Conservation (phyloP, 495 filamentous ascomycete genomes). For the Oidiodendron maius region DNA sequence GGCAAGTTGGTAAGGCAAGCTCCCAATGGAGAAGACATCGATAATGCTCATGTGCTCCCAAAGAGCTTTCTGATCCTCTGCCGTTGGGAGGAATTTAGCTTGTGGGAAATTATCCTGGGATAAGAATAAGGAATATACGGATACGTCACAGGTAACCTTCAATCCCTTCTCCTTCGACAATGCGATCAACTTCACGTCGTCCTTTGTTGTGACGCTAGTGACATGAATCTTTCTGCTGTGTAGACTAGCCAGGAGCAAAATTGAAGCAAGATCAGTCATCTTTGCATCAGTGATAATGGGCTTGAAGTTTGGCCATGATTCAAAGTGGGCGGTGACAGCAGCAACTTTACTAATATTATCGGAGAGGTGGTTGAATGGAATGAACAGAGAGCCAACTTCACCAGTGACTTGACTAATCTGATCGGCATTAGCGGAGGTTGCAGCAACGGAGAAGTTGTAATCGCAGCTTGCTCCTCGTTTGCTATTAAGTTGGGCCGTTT, state of each 20-base stretch:
- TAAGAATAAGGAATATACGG: conserved; percentile 75
- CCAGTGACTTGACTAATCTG: conserved; percentile 66
- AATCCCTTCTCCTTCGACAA: conserved; percentile 78
- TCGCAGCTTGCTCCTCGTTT: conserved; percentile 65
- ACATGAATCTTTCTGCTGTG: conserved; percentile 82
- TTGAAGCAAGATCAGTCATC: conserved; percentile 75
- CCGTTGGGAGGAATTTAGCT: conserved; percentile 60
- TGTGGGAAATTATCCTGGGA: conserved; percentile 68
- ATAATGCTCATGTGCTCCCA: conserved; percentile 76
- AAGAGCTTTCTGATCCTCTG: conserved; percentile 67
- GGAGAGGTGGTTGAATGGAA: conserved; percentile 82
- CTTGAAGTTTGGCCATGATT: conserved; percentile 74
- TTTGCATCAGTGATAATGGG: conserved; percentile 83
- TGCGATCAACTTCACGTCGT: conserved; percentile 75
- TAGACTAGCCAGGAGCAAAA: conserved; percentile 73
- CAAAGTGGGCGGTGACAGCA: conserved; percentile 75
- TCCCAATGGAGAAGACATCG: conserved; percentile 80
- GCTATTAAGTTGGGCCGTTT: conserved; percentile 70
- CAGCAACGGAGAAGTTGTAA: conserved; percentile 81
- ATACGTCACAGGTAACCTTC: conserved; percentile 80
- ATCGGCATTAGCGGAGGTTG: conserved; percentile 69
- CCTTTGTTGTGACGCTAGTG: conserved; percentile 74
- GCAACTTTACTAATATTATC: conserved; percentile 86
- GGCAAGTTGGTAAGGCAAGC: conserved; percentile 74
- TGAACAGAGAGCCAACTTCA: conserved; percentile 79